Base-by-base conservation (phyloP, 495 filamentous ascomycete genomes). In the Aspergillus baeticus region DNA sequence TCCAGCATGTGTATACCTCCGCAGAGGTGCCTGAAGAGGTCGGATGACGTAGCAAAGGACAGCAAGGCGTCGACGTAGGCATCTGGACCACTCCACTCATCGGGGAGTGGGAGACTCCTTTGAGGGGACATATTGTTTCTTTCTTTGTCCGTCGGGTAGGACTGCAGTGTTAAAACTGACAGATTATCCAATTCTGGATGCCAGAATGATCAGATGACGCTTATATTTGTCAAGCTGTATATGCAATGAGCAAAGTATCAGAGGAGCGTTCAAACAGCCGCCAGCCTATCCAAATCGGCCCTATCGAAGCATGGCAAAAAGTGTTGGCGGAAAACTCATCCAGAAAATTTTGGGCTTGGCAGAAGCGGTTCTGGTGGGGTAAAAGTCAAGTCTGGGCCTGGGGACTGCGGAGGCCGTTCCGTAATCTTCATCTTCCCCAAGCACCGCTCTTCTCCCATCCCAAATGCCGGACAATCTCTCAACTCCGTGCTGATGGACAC, bases 1-100 rank as follows among this genome's bases (percentile, higher is more conserved):
- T 98, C 94, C 45, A 97, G 79, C 52, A 98, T 91, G 68, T 98
- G 94, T 3, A 98, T 87, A 33, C 92, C 92, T 49, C 94, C 95
- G 66, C 91, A 96, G 47, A 98, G 78, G 39, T 86, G 88, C 61
- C 88, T 88, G 63, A 97, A 91, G n/a, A 92, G 79, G 31, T 84
- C 80, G 18, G 87, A 87, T 18, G 84, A 84, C 7, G 84, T 87
- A 11, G 83, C 80, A 66, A 98, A 96, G 45, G 79, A 58, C 17
- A 98, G 78, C 10, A 97, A 82, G 21, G 84, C 87, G 39, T 89
- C 78, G 37, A 96, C 83, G 65, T 96, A 98, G 22, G 79, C 75
- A 29, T 96, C 87, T 1, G 79, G 70, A 59, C 76, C 70, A 31
- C 72, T 61, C 71, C 87, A 89, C 44, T 75, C 77, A 2, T 73